A percentile compares a stretch with the other conserved stretches of the same genome.
These are phyloP conservation scores for Metschnikowia cerradonensis DNA, from an alignment of 805 yeast species.

Conservation along the genomic window DNA sequence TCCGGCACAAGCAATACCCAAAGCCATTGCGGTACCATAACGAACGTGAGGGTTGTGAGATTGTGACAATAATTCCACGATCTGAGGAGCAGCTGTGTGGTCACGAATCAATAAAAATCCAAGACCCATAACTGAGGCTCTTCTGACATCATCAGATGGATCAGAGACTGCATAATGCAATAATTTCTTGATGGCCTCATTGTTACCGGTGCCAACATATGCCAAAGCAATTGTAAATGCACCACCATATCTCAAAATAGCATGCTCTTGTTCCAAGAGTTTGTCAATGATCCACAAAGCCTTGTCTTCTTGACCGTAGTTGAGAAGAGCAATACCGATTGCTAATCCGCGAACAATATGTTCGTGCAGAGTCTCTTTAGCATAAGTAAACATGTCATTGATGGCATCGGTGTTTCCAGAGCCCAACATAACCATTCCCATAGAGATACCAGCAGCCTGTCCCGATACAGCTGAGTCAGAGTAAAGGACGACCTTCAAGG, in stretches of 20 bases:
- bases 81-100: conserved; percentile 88
- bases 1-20: conserved; percentile 97
- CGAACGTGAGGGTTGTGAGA: conserved; percentile 98
- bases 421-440: conserved; percentile 95
- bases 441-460: conserved; percentile 92
- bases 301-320: conserved; percentile 78
- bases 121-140: conserved; percentile 88
- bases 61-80: conserved; percentile 87
- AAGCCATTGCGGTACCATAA: conserved; percentile 95
- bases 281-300: conserved; percentile 67
- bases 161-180: conserved; percentile 95
- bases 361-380: conserved; percentile 94
- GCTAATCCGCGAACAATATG: conserved; percentile 92
- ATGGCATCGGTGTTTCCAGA: conserved; percentile 67
- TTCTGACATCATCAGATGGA: conserved; percentile 92
- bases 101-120: conserved; percentile 91
- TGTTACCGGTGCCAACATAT: conserved; percentile 93
- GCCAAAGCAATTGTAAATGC: conserved; percentile 92
- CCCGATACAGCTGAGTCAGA: conserved; percentile 92
- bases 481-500: conserved; percentile 76
- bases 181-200: conserved; percentile 77
- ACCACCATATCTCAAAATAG: conserved; percentile 92
- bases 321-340: conserved; percentile 80
- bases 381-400: conserved; percentile 82
- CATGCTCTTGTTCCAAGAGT: conserved; percentile 69